Conservation (phyloP, 805 yeast genomes). For the Komagataella phaffii region DNA sequence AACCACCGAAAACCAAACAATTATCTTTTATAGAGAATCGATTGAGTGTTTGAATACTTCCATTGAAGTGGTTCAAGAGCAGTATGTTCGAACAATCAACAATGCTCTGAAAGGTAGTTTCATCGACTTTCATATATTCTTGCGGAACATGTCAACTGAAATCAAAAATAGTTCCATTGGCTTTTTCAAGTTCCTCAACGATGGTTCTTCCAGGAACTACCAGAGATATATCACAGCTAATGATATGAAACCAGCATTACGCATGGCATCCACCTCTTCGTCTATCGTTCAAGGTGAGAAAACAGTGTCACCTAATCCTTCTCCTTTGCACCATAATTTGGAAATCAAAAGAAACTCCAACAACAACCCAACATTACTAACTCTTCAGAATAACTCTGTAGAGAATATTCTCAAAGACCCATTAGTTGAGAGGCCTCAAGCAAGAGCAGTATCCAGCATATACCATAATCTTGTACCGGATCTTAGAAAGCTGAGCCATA, state of each 20-base stretch:
- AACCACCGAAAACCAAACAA: slow-evolving; percentile 29
- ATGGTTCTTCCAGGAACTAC: not conserved
- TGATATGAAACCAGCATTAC: not conserved
- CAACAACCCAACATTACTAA: slow-evolving; percentile 4
- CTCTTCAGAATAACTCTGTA: slow-evolving; percentile 2
- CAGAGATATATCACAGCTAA: not conserved
- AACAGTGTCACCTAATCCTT: not conserved
- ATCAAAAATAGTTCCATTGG: slow-evolving; percentile 10
- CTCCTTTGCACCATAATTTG: slow-evolving; percentile 3
- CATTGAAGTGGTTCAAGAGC: slow-evolving; percentile 38
- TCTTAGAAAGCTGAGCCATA: not conserved
- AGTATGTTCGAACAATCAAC: slow-evolving; percentile 31
- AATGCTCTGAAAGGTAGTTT: slow-evolving; percentile 29
- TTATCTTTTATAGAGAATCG: slow-evolving; percentile 31
- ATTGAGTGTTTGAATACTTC: slow-evolving; percentile 37
- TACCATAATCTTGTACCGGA: not conserved
- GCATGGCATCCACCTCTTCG: not conserved
- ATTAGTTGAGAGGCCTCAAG: not conserved
- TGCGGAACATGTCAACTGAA: slow-evolving; percentile 17
- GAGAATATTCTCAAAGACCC: not conserved
- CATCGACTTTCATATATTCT: slow-evolving; percentile 24
- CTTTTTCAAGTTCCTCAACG: slow-evolving; percentile 14
- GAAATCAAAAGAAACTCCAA: slow-evolving; percentile 9
- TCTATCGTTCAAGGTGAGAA: not conserved
- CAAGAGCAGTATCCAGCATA: not conserved